Base-by-base conservation (phyloP, 352 stramenopile species). In the Pythium vanterpoolii region DNA sequence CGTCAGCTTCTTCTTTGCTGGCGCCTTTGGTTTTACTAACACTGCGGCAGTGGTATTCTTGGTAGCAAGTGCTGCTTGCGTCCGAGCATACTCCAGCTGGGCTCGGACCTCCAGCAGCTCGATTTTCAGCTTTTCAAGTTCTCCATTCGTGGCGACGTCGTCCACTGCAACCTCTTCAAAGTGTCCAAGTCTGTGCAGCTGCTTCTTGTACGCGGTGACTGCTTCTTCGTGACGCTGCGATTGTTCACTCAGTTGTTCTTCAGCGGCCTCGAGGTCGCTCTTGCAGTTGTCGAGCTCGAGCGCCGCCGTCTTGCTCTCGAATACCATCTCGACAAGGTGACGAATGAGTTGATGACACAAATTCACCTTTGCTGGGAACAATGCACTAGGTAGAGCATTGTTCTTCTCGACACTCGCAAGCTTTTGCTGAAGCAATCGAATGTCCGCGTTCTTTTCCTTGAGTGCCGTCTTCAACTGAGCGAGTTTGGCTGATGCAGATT, bases 341-440 rank as follows among this genome's bases (percentile, higher is more conserved):
- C 55, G 60, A 44, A 92, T 89, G 3, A 88, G 43, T 13, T 83
- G 55, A 50, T 92, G 79, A 43, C 82, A 88, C 5, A 64, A 24
- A 13, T 43, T 46, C 8, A 77, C 19, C 27, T 70, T 76, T 0
- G 58, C 10, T n/a, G 77, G 73, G 60, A 88, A 74, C 13, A 92
- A 36, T 1, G 66, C 63, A 11, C 31, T 33, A 10, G 83, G 75
- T 0, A 86, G 33, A 8, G 69, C 38, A 13, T 60, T 72, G 39
- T 66, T 83, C 43, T 77, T 80, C 55, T 89, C 78, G 9, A 89
- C 66, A 33, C 60, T 74, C 3, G 68, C 56, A 4, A 92, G 56
- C 39, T 86, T 86, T 39, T 83, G 78, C 51, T 92, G 83, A 3
- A 92, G 66, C 42, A 79, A 31, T 1, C 75, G 72, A 51, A 92